Evolutionary conservation across 768 basidiomycete species (phyloP).

Genomic region (Tephrocybe sp.): DNA sequence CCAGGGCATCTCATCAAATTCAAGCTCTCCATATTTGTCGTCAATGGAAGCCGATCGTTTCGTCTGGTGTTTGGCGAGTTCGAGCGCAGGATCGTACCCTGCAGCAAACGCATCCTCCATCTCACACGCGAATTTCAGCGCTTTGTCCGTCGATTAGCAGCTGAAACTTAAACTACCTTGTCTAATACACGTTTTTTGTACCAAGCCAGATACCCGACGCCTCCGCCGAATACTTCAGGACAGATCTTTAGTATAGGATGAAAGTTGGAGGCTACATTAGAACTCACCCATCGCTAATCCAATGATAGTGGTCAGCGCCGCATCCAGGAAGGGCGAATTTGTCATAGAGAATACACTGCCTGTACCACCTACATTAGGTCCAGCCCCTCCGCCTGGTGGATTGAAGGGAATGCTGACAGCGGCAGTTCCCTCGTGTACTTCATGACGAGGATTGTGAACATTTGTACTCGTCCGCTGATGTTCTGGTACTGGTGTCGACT

Average conservation of each 20-base stretch:
- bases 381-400: slow-evolving; percentile 38
- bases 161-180: slow-evolving; percentile 46
- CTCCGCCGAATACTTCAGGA: slow-evolving; percentile 60
- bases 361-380: slow-evolving; percentile 27
- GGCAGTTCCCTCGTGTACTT: slow-evolving; percentile 39
- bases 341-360: slow-evolving; percentile 32
- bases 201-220: slow-evolving; percentile 70
- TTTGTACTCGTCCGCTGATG: slow-evolving; percentile 6
- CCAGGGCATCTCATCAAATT: slow-evolving; percentile 41
- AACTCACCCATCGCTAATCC: slow-evolving; percentile 58
- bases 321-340: slow-evolving; percentile 47
- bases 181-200: slow-evolving; percentile 81
- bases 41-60: slow-evolving; percentile 23
- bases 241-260: slow-evolving; percentile 4
- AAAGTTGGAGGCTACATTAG: not conserved
- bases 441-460: slow-evolving; percentile 26
- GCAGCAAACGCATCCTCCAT: slow-evolving; percentile 76
- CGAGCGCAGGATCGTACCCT: slow-evolving; percentile 83
- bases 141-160: not conserved
- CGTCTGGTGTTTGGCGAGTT: slow-evolving; percentile 54
- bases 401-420: slow-evolving; percentile 38
- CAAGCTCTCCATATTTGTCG: slow-evolving; percentile 26
- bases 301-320: slow-evolving; percentile 54
- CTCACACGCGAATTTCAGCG: slow-evolving; percentile 29
- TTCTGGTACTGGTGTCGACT: slow-evolving; percentile 9